Percentiles rank a stretch among this genome's conserved stretches.
Conservation (phyloP, 202 grass and related monocot species). For the Setaria italica region DNA sequence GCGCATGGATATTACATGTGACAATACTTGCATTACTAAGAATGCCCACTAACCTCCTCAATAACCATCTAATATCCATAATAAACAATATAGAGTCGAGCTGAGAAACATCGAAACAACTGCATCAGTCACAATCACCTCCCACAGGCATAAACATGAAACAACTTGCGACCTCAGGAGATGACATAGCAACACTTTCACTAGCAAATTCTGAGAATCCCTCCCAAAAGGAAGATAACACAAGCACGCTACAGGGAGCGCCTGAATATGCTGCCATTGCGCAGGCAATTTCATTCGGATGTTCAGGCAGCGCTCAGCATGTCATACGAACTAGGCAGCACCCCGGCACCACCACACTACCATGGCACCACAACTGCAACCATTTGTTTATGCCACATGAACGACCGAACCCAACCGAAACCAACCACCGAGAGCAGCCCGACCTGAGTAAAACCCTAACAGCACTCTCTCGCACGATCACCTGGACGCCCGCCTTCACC, state of each 20-base stretch:
- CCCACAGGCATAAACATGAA: not conserved
- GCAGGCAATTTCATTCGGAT: not conserved
- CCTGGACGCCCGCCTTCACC: no score
- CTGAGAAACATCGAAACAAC: conserved; percentile 5
- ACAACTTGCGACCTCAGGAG: not conserved
- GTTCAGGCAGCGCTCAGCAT: not conserved
- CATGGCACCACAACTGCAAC: not conserved
- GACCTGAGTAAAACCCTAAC: conserved; percentile 32
- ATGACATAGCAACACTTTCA: conserved; percentile 20
- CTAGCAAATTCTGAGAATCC: not conserved
- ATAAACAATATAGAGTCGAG: not conserved
- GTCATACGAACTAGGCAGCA: not conserved
- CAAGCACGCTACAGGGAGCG: not conserved
- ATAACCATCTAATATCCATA: not conserved
- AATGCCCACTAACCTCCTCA: conserved; percentile 1
- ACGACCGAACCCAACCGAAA: not conserved
- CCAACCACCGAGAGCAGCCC: not conserved
- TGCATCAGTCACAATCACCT: not conserved
- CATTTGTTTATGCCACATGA: conserved; percentile 24
- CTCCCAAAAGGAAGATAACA: not conserved
- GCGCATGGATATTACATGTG: not conserved
- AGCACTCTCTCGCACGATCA: not conserved
- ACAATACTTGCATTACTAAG: conserved; percentile 2
- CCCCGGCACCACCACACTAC: not conserved
- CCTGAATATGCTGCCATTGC: conserved; percentile 1